These are phyloP conservation scores for Calendula officinalis DNA, from an alignment of 129 eudicot species.

Conservation along the genomic window DNA sequence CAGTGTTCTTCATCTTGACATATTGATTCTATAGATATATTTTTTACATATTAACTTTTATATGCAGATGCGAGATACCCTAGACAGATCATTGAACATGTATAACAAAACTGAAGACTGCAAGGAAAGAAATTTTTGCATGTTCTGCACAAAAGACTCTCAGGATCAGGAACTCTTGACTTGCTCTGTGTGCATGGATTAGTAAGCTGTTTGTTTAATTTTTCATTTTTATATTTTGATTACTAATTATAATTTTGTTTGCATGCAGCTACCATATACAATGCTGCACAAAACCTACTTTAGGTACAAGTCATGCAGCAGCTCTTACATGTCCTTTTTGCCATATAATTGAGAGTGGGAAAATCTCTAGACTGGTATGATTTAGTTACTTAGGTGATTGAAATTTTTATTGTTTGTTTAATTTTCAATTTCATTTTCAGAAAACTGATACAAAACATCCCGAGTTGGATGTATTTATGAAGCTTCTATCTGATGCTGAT, in stretches of 20 bases:
- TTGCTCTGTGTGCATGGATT: conserved; percentile 75
- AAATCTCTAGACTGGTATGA: conserved; percentile 62
- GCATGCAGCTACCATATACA: conserved; percentile 60
- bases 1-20: background rate
- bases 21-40: background rate
- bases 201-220: conserved; percentile 44
- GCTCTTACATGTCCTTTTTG: conserved; percentile 59
- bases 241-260: conserved; percentile 1
- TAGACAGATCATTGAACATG: conserved; percentile 61
- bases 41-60: conserved; percentile 12
- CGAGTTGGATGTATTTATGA: conserved; percentile 49
- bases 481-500: conserved; percentile 54
- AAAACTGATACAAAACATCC: conserved; percentile 53
- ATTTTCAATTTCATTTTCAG: conserved; percentile 37
- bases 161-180: conserved; percentile 54
- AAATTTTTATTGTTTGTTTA: conserved; percentile 3
- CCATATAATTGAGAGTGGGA: conserved; percentile 53
- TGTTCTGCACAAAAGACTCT: conserved; percentile 45
- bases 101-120: conserved; percentile 37
- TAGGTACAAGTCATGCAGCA: conserved; percentile 30
- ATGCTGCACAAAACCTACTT: conserved; percentile 59
- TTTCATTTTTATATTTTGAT: background rate
- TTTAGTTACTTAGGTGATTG: conserved; percentile 9
- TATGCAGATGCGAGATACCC: conserved; percentile 49
- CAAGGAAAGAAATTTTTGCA: conserved; percentile 40